Evolutionary conservation across 371 early-diverging fungal species (phyloP), one percentile per base, ranked within the genome.

Genomic region (Mortierella sp.): DNA sequence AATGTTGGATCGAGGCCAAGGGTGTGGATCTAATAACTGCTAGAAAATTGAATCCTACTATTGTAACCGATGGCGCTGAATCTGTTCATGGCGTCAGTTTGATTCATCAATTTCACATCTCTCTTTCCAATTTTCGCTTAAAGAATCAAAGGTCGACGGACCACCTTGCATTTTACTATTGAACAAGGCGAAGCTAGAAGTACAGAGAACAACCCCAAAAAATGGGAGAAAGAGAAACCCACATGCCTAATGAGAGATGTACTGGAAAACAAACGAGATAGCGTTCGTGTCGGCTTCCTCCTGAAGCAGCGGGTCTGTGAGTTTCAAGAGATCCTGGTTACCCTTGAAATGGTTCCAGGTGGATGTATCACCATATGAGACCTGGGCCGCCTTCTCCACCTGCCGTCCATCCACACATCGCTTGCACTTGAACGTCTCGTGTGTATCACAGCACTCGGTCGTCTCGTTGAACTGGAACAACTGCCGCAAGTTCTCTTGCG

Each of bases 341-440:
- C 86, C 86, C 84, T 84, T 87, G 78, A 92, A 97, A 80, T 99
- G 99, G 81, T 97, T 95, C 99, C 99, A 99, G n/a, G 94, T 93
- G 70, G 89, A 90, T 24, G 94, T 92, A 81, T 96, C 95, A 2
- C 95, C 95, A 75, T 94, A 95, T 32, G 92, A 92, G 91, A 95
- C 83, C 72, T 87, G 88, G 0, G 90, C 78, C 4, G 96, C 96
- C 63, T 88, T 79, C 65, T 89, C 83, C n/a, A 94, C 90, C 80
- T 97, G 97, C 54, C 93, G 91, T 2, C 97, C 98, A 10, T 94
- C 88, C 48, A 96, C 90, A 79, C 98, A 98, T 24, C 97, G 93
- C 72, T 91, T 90, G 89, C 99, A 99, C 84, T 97, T 97, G 89
- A 98, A 98, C 8, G 97, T 97, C 84, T 97, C 98, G 83, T 99